Conservation (phyloP, 2,329 filamentous ascomycete species). For the Beauveria sp. region DNA sequence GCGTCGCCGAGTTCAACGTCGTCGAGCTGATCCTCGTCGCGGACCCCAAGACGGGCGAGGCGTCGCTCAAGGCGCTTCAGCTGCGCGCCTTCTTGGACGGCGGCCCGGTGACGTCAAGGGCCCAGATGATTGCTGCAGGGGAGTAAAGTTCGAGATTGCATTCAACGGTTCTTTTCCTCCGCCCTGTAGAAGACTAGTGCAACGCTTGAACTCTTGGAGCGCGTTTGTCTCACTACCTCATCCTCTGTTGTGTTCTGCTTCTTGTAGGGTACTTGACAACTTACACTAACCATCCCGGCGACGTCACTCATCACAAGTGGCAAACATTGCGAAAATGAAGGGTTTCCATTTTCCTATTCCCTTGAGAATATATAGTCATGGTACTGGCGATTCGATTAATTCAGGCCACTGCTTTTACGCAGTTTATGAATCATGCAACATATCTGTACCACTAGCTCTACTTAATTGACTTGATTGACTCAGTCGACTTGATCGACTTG, state of each 20-base stretch:
- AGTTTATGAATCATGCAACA: neutral
- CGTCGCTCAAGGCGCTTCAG: slow-evolving; percentile 3
- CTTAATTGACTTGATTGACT: neutral
- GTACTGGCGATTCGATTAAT: neutral
- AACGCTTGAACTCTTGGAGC: neutral
- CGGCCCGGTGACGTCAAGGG: slow-evolving; percentile 10
- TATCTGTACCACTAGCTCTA: neutral
- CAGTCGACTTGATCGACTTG: neutral
- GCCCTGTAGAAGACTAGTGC: neutral
- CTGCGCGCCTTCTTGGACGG: slow-evolving; percentile 8
- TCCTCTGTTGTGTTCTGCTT: neutral
- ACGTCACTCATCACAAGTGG: neutral
- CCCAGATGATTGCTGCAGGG: slow-evolving; percentile 8
- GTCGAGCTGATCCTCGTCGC: slow-evolving; percentile 4
- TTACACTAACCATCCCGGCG: neutral
- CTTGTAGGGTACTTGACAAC: neutral
- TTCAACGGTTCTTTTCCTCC: neutral
- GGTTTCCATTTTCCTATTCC: neutral
- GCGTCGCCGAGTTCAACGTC: slow-evolving; percentile 10
- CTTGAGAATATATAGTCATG: neutral
- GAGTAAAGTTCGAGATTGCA: neutral
- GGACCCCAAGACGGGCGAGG: neutral
- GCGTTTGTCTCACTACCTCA: too few species aligned
- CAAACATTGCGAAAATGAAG: neutral
- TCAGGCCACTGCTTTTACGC: neutral